Evolutionary conservation across 192 early-diverging fungal genomes (phyloP), one percentile per base, ranked within the genome.

Genomic region (Allomyces macrogynus): DNA sequence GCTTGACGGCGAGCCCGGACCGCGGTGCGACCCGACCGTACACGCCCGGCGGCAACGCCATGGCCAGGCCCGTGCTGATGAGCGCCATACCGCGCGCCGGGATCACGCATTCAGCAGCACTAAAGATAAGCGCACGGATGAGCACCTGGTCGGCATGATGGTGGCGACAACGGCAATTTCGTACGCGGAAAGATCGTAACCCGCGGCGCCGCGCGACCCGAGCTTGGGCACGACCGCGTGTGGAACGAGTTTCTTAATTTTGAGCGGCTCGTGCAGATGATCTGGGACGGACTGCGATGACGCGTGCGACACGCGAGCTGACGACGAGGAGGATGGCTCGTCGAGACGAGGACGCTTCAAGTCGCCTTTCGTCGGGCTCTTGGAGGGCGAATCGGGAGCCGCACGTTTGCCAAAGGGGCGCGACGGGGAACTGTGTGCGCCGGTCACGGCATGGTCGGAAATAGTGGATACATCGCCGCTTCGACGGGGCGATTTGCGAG

Each of bases 1-100:
- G 81, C 74, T 93, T 95, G 60, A 89, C 80, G 4, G 94, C 92
- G 54, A 99, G 78, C 0, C 94, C 92, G 32, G 84, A 89, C 27
- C 96, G 79, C 32, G 94, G 94, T 1, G 96, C 96, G 5, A 99
- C 87, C 68, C 96, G 88, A 5, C 90, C 96, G 72, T 99, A 99
- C 26, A 87, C 86, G 24, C 92, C 93, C 25, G 66, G 61, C 4
- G 96, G 96, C 14, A 97, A 75, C 43, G 80, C 81, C 66, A 97
- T 89, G 42, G 84, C 78, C 22, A 99, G 75, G 62, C 90, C 96
- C 16, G 92, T 99, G 20, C 82, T 79, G 16, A 95, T 88, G 43
- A 95, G 74, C 10, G 77, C 79, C 49, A 88, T 85, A 12, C 81
- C 77, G 49, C 85, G 81, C n/a, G 90, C 84, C 49, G 87, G 86